Evolutionary conservation across 805 yeast genomes (phyloP), one percentile per base, ranked within the genome.

Genomic region (Spathaspora gorwiae): DNA sequence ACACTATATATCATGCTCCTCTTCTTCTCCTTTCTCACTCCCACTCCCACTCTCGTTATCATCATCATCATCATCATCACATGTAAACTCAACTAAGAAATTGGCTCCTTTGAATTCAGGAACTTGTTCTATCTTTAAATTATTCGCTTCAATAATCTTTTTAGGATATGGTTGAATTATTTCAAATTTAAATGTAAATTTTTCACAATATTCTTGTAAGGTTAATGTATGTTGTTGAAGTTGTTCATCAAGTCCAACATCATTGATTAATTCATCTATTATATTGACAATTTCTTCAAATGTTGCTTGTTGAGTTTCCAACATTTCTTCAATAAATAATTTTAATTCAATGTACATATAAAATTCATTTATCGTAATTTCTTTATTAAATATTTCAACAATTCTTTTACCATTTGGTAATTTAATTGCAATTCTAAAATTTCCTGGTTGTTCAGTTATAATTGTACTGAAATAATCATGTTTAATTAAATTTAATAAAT

Each of bases 331-430:
- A 40, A 57, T 39, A 48, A 59, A 57, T 15, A 74, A 42, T 42
- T 68, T 64, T 9, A 76, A 53, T 45, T 76, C 80, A 35, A 80
- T 73, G 51, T 66, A 78, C 40, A 75, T 54, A 54, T 80, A 80
- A 2, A 83, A 54, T 37, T 80, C 81, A 35, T 56, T 59, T 24
- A 77, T 49, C 0, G 76, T 54, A n/a, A 72, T 64, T 1, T 59
- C 47, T 30, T 66, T 62, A 36, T 54, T 51, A 43, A 83, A 72
- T 33, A 66, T 70, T 31, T 75, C 73, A 2, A 80, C 66, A 7
- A 73, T 56, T 44, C 81, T 60, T 40, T 68, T 66, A 2, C 87
- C 87, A 32, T 70, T 57, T 7, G 84, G 80, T 32, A 77, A 62
- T 56, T 81, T 74, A 50, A 83, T 65, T 42, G 84, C 81, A 15